Evolutionary conservation across 768 basidiomycete genomes (phyloP), one percentile per base, ranked within the genome.

Genomic region (Leccinum fibrillosum): DNA sequence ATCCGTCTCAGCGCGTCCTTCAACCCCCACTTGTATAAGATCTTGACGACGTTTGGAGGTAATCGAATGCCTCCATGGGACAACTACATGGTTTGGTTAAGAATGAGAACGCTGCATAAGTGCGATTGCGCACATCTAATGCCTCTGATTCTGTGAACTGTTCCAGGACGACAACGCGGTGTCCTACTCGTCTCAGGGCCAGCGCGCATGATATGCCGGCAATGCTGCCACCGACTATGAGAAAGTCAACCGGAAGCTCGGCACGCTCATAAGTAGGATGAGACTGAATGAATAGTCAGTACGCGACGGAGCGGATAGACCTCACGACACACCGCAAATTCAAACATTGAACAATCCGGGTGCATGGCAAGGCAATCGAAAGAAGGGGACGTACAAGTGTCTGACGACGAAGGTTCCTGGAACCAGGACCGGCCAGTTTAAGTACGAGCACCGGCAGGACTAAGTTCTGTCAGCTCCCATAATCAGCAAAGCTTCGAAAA

Each of bases 91-190:
- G 15, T 25, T 47, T n/a, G 21, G 23, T 65, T 45, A 25, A 58
- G 15, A 26, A 30, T 11, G 32, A 17, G 5, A 19, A 49, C 13
- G 5, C 23, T 10, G 5, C n/a, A 10, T 2, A 4, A 32, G 5
- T 23, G n/a, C 9, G 8, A 55, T 53, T 44, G 62, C 71, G 26
- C 39, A 77, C 78, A 56, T 72, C 72, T 35, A 67, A 69, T 34
- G 56, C 54, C n/a, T 74, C 68, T n/a, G 73, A 73, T 15, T 77
- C 78, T 55, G 76, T 74, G 17, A 68, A 71, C 58, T 76, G 73
- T 65, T 88, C 86, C 21, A 87, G 67, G 2, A 88, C 77, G 2
- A 78, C 72, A n/a, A 86, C 86, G 32, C 75, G 71, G 70, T 88
- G 86, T 6, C 86, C 86, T 6, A 80, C 80, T 62, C 77, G 78